Conservation (phyloP, 495 filamentous ascomycete genomes). For the Parachaetomium inaequale region DNA sequence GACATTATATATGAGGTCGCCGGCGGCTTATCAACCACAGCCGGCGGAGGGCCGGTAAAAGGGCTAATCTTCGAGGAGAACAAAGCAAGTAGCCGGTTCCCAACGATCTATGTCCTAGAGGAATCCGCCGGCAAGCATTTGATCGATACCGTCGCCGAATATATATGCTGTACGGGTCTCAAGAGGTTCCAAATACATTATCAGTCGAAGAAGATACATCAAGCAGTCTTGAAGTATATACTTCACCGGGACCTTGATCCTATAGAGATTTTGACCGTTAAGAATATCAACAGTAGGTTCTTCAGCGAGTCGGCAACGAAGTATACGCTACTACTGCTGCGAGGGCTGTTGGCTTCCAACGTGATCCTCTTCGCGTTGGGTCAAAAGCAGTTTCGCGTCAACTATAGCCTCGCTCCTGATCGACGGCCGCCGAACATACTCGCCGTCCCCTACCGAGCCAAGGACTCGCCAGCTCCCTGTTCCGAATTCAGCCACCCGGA, state of each 20-base stretch:
- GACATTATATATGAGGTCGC: slow-evolving; percentile 28
- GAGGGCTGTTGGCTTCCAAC: slow-evolving; percentile 57
- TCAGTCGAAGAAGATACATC: slow-evolving; percentile 35
- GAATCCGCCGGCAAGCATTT: slow-evolving; percentile 26
- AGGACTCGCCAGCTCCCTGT: slow-evolving; percentile 57
- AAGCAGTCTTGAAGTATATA: slow-evolving; percentile 46
- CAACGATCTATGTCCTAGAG: too few relatives aligned
- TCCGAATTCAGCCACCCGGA: slow-evolving; percentile 76
- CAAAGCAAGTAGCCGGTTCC: too few relatives aligned
- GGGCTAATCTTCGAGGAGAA: too few relatives aligned
- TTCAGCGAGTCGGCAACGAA: slow-evolving; percentile 33
- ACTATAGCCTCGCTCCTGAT: slow-evolving; percentile 56
- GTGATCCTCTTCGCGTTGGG: slow-evolving; percentile 53
- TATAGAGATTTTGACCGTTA: slow-evolving; percentile 32
- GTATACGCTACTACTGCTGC: slow-evolving; percentile 50
- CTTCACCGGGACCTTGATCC: slow-evolving; percentile 29
- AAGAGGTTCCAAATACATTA: slow-evolving; percentile 39
- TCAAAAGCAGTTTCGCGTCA: slow-evolving; percentile 62
- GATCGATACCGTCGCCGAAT: slow-evolving; percentile 27
- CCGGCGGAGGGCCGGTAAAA: too few relatives aligned
- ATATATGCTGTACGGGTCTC: slow-evolving; percentile 41
- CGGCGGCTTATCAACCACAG: slow-evolving; percentile 14
- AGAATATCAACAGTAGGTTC: slow-evolving; percentile 33
- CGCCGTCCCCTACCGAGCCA: slow-evolving; percentile 68
- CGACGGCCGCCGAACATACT: slow-evolving; percentile 45